Conservation (phyloP, 2,329 filamentous ascomycete species). For the Aspergillus fischeri region DNA sequence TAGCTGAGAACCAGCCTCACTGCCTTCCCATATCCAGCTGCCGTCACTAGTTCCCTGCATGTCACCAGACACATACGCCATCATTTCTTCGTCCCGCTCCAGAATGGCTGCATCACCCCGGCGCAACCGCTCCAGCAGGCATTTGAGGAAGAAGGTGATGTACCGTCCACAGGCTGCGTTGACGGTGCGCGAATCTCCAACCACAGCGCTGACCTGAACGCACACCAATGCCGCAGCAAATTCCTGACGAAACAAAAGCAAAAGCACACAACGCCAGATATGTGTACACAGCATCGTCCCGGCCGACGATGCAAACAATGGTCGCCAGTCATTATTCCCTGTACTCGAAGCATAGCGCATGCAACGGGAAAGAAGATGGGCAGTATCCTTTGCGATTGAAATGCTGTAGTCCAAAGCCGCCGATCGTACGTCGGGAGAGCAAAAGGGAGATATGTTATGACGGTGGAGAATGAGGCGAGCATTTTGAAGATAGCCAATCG, state of each 20-base stretch:
- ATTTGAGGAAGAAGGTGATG: slow-evolving; percentile 72
- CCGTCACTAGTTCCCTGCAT: slow-evolving; percentile 73
- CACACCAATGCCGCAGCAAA: slow-evolving; percentile 70
- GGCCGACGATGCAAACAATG: slow-evolving; percentile 61
- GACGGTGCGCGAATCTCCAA: slow-evolving; percentile 67
- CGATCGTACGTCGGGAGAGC: slow-evolving; percentile 60
- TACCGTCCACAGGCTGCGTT: slow-evolving; percentile 77
- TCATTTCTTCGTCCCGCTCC: slow-evolving; percentile 75
- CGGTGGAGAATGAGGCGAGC: slow-evolving; percentile 81
- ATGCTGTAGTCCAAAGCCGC: slow-evolving; percentile 76
- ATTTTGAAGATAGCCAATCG: slow-evolving; percentile 74
- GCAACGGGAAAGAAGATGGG: slow-evolving; percentile 66
- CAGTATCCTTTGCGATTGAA: slow-evolving; percentile 71
- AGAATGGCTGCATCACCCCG: slow-evolving; percentile 39
- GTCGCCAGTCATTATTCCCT: slow-evolving; percentile 46
- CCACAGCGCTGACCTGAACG: slow-evolving; percentile 64
- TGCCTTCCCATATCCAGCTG: slow-evolving; percentile 77
- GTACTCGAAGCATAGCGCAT: slow-evolving; percentile 40
- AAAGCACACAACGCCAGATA: slow-evolving; percentile 79
- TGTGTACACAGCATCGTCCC: slow-evolving; percentile 76
- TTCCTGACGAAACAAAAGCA: slow-evolving; percentile 71
- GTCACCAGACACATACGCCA: slow-evolving; percentile 82
- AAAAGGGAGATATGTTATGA: slow-evolving; percentile 76
- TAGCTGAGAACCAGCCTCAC: slow-evolving; percentile 47
- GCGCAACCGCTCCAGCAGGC: slow-evolving; percentile 56